Evolutionary conservation across 2,329 filamentous ascomycete species (phyloP), one percentile per base, ranked within the genome.

Genomic region (Hypoxylon sp.): DNA sequence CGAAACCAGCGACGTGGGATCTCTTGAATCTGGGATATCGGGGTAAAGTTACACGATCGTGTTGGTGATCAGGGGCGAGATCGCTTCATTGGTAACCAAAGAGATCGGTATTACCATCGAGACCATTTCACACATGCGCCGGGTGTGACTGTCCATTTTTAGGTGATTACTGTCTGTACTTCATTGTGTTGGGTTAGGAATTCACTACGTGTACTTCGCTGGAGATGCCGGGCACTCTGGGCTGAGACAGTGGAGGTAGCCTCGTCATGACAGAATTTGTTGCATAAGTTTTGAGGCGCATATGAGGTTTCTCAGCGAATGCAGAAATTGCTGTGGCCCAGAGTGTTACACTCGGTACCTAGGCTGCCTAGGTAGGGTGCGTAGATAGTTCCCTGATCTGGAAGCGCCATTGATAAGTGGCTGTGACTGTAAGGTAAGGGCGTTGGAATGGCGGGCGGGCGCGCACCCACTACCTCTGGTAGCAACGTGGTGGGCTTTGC

Each of bases 1-100:
- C 26, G 35, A 57, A n/a, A 37, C 54, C 54, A 19, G n/a, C n/a
- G n/a, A 29, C n/a, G 24, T 33, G 54, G 55, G 33, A 59, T 59
- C 22, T 50, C 39, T 47, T 31, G 54, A 31, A 29, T 17, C 47
- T 57, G 39, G 54, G 11, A 5, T n/a, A 22, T 42, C 24, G 14
- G 33, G 22, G 11, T 31, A 46, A 50, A 6, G 31, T 50, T 59
- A 13, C 46, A 37, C 42, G 48, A 61, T 53, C 58, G 39, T 24
- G 8, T 42, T 61, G 19, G 22, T 47, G 31, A 24, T 29, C 37
- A 10, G 6, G 37, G 39, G 19, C 50, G 59, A 46, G 37, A 26
- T 37, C 17, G 46, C 42, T 13, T 31, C 6, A 46, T 47, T 39
- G 42, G 39, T 39, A 54, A 48, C 50, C 59, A 22, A 48, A n/a